A percentile compares a stretch with the other conserved stretches of the same genome.
These are phyloP conservation scores for Paxillus rubicundulus DNA, from an alignment of 768 basidiomycete species.

Conservation along the genomic window DNA sequence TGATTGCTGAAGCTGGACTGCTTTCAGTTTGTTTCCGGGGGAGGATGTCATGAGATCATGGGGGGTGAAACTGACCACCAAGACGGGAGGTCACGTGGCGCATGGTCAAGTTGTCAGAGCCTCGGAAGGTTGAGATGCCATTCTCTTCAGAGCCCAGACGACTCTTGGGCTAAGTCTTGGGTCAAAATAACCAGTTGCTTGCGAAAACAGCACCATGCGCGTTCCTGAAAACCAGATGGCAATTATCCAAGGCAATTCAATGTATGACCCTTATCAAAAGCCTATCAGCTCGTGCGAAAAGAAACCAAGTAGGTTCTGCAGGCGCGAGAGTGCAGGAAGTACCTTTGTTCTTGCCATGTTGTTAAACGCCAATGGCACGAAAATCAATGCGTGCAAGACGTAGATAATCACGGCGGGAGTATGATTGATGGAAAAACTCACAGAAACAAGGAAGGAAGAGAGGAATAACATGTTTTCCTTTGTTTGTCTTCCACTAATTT, in stretches of 20 bases:
- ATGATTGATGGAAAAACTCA: not conserved
- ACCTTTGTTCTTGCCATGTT: conserved; percentile 52
- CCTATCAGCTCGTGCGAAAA: conserved; percentile 46
- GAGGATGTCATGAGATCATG: too few relatives aligned
- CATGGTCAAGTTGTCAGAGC: too few relatives aligned
- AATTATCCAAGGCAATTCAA: not conserved
- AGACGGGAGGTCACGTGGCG: too few relatives aligned
- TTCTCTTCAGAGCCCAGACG: too few relatives aligned
- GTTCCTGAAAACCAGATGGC: not conserved
- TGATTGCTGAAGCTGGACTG: too few relatives aligned
- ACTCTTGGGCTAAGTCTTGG: too few relatives aligned
- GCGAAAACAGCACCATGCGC: too few relatives aligned
- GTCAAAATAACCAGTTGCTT: too few relatives aligned
- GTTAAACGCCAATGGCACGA: conserved; percentile 67
- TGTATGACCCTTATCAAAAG: conserved; percentile 31
- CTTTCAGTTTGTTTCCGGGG: too few relatives aligned
- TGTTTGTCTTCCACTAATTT: conserved; percentile 10
- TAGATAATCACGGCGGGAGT: conserved; percentile 59
- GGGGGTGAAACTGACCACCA: too few relatives aligned
- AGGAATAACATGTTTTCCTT: not conserved
- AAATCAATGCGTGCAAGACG: conserved; percentile 42
- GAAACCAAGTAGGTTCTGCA: conserved; percentile 56
- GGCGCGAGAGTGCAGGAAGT: conserved; percentile 25
- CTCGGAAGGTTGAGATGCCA: too few relatives aligned
- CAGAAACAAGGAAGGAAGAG: not conserved